A percentile compares a stretch with the other conserved stretches of the same genome.
These are phyloP conservation scores for Kwoniella dendrophila DNA, from an alignment of 768 basidiomycete species.

Conservation along the genomic window DNA sequence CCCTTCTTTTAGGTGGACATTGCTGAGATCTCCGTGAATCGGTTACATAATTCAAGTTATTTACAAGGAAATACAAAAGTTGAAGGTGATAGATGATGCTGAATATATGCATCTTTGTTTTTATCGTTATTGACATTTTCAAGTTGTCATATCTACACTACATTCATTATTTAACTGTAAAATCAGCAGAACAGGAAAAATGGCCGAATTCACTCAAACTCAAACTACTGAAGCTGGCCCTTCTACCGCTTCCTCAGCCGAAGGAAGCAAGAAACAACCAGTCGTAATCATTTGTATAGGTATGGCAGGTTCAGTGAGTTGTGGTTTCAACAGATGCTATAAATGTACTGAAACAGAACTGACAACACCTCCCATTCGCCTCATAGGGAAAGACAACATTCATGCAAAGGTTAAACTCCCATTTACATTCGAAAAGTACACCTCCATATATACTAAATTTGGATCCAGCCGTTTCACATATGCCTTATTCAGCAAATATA, in stretches of 20 bases:
- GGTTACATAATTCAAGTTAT: background rate
- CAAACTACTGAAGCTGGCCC: slow-evolving; percentile 14
- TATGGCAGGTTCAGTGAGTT: slow-evolving; percentile 77
- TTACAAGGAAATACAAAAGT: background rate
- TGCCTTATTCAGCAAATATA: slow-evolving; percentile 94
- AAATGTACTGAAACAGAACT: background rate
- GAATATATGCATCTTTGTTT: too few relatives aligned
- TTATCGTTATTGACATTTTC: too few relatives aligned
- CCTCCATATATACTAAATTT: slow-evolving; percentile 93
- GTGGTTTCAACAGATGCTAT: background rate
- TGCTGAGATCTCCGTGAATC: background rate
- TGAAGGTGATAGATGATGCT: too few relatives aligned
- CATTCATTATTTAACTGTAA: too few relatives aligned
- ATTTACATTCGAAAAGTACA: slow-evolving; percentile 72
- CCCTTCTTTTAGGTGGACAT: background rate
- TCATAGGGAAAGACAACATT: slow-evolving; percentile 87
- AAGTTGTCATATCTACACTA: background rate
- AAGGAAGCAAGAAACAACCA: slow-evolving; percentile 60
- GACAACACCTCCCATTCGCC: background rate
- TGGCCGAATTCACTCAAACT: background rate
- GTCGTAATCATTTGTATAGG: slow-evolving; percentile 87
- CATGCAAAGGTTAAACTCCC: slow-evolving; percentile 89
- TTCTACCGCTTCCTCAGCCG: background rate
- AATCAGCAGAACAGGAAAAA: background rate
- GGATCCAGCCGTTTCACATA: slow-evolving; percentile 88